Percentiles rank a stretch among this genome's conserved stretches.
phyloP scores from a whole-genome alignment of 129 eudicot genomes.

The Escallonia herrerae region DNA sequence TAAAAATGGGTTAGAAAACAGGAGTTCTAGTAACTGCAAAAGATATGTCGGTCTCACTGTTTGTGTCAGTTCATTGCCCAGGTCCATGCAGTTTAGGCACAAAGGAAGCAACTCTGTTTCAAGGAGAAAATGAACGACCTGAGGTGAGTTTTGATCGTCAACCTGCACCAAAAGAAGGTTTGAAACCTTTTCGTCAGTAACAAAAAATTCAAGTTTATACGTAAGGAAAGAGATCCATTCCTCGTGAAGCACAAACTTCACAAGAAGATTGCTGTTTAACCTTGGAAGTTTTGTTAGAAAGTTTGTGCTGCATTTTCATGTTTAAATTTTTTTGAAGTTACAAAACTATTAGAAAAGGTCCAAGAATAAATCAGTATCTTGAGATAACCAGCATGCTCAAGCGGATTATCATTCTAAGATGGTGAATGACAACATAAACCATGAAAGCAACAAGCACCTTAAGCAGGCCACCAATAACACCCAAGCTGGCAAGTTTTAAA shows the following conservation, averaged over 20 bases:
- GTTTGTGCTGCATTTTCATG: neutral
- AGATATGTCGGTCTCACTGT: slow-evolving; percentile 21
- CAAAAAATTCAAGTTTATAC: neutral
- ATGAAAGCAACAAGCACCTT: slow-evolving; percentile 25
- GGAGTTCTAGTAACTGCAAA: neutral
- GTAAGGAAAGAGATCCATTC: neutral
- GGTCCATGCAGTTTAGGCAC: slow-evolving; percentile 43
- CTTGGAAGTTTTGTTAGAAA: neutral
- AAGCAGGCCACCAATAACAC: slow-evolving; percentile 33
- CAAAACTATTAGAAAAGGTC: neutral
- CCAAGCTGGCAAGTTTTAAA: slow-evolving; percentile 38
- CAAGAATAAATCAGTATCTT: neutral
- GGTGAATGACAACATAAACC: neutral
- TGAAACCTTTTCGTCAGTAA: neutral
- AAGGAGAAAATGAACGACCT: slow-evolving; percentile 34
- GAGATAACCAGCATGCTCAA: too few relatives aligned
- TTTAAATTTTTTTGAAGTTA: neutral
- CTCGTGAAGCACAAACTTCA: neutral
- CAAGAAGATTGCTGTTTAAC: neutral
- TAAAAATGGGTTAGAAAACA: neutral
- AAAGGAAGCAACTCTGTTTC: slow-evolving; percentile 33
- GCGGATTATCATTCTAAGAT: neutral
- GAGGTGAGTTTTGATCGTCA: slow-evolving; percentile 27
- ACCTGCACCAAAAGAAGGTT: slow-evolving; percentile 13
- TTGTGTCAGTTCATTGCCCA: slow-evolving; percentile 32